Evolutionary conservation across 176 grass and related monocot species (phyloP), one percentile per base, ranked within the genome.

Genomic region (Juncus effusus): DNA sequence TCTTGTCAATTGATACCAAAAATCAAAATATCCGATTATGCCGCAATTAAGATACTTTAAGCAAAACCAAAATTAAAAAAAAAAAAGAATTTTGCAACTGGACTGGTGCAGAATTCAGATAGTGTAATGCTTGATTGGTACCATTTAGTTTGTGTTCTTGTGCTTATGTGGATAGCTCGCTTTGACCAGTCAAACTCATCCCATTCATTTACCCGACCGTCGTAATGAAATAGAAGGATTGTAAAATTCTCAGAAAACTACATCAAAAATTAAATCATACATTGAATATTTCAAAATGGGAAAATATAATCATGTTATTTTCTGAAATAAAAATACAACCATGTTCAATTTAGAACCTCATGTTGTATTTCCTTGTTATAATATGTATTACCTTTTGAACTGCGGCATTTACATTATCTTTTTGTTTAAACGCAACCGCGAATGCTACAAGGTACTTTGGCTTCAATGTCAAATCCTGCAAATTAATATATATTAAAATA

Each of bases 391-490:
- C 93, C 85, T 96, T 96, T 74, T 91, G 82, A 6, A 96, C 85
- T 72, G 82, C 85, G 56, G 74, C 90, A 40, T 96, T 83, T 75
- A 96, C 90, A 79, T 84, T 91, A 3, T 79, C 79, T 83, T 89
- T 96, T 83, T 96, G 93, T 36, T 79, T 65, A 75, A 76, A 84
- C 66, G 82, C 82, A 75, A 91, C 93, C 51, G 93, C 83, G 44
- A 96, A 96, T 53, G 85, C 85, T 61, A 91, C 88, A 81, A 91
- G 93, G 83, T 96, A 96, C 72, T 89, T 96, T 3, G 76, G 79
- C 79, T 83, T 88, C 40, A 86, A 70, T 7, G 77, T 77, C 67
- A 89, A 73, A 36, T 96, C 93, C 93, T 96, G 87, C 3, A n/a
- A 60, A 81, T 80, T 63, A 12, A 75, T 65, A 38, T 70, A 58